Evolutionary conservation across 106 monocot genomes (phyloP).

Genomic region (Acanthochlamys bracteata): DNA sequence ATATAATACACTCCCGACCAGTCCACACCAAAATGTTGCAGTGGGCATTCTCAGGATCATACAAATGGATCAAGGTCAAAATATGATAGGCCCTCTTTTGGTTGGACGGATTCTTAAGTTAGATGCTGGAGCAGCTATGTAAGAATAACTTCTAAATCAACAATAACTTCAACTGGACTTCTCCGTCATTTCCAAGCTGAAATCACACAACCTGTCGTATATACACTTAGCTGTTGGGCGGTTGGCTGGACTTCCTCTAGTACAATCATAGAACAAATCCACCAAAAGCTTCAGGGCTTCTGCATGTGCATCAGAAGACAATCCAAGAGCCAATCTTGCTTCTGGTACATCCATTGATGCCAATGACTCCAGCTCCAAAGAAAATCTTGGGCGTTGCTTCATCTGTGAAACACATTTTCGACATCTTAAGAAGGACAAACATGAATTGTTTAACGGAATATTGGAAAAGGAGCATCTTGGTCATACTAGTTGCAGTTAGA

Average conservation of each 20-base stretch:
- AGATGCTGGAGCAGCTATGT: too few relatives aligned
- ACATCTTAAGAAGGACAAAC: neutral
- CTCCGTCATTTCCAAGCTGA: neutral
- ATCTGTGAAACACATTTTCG: slow-evolving; percentile 21
- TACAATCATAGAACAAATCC: slow-evolving; percentile 66
- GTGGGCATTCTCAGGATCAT: too few relatives aligned
- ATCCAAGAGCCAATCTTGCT: slow-evolving; percentile 11
- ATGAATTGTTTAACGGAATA: too few relatives aligned
- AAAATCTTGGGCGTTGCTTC: slow-evolving; percentile 57
- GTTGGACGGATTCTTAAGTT: too few relatives aligned
- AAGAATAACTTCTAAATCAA: too few relatives aligned
- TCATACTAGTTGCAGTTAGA: too few relatives aligned
- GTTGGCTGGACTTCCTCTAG: slow-evolving; percentile 41
- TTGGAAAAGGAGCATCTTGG: too few relatives aligned
- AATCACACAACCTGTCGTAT: slow-evolving; percentile 27
- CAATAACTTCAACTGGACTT: too few relatives aligned
- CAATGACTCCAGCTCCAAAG: slow-evolving; percentile 52
- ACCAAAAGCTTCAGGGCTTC: slow-evolving; percentile 47
- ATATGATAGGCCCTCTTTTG: too few relatives aligned
- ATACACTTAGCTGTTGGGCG: slow-evolving; percentile 65
- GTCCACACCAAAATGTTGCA: too few relatives aligned
- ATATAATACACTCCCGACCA: too few relatives aligned
- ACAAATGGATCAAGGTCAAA: too few relatives aligned
- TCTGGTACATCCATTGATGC: slow-evolving; percentile 23
- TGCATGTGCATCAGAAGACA: slow-evolving; percentile 22